These are phyloP conservation scores for Aphanomyces cochlioides DNA, from an alignment of 352 stramenopile species.

Conservation along the genomic window DNA sequence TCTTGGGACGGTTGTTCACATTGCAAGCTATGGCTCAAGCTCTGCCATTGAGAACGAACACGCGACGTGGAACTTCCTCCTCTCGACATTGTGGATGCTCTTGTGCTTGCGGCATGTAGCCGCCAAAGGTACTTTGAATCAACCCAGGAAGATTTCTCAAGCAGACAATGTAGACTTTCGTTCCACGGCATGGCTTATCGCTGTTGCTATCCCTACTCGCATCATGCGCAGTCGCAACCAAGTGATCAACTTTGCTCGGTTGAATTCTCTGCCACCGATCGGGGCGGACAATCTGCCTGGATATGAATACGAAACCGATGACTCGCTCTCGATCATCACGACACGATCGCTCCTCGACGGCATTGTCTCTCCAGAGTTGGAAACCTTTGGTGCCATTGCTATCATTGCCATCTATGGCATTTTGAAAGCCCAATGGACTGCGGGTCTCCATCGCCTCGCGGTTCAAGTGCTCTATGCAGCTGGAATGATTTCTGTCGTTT, in stretches of 20 bases:
- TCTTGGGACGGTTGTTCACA: conserved; percentile 40
- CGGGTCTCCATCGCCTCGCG: background rate
- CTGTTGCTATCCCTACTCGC: conserved; percentile 49
- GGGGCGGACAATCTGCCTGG: conserved; percentile 36
- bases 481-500: conserved; percentile 35
- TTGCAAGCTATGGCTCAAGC: conserved; percentile 65
- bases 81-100: conserved; percentile 45
- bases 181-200: conserved; percentile 32
- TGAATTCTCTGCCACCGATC: conserved; percentile 60
- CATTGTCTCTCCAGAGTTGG: conserved; percentile 31
- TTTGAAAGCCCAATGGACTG: background rate
- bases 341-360: conserved; percentile 50
- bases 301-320: conserved; percentile 70
- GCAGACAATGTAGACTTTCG: background rate
- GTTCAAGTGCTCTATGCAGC: conserved; percentile 33
- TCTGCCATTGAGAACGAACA: conserved; percentile 90
- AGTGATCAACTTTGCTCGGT: conserved; percentile 82
- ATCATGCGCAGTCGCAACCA: conserved; percentile 73
- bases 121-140: conserved; percentile 18
- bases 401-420: conserved; percentile 30
- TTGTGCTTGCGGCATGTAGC: conserved; percentile 13
- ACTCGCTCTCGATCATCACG: conserved; percentile 77
- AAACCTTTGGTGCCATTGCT: conserved; percentile 42
- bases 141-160: conserved; percentile 30
- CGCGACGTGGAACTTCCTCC: conserved; percentile 72